A percentile compares a stretch with the other conserved stretches of the same genome.
Conservation (phyloP, 192 early-diverging fungal species). For the Mortierella antarctica region DNA sequence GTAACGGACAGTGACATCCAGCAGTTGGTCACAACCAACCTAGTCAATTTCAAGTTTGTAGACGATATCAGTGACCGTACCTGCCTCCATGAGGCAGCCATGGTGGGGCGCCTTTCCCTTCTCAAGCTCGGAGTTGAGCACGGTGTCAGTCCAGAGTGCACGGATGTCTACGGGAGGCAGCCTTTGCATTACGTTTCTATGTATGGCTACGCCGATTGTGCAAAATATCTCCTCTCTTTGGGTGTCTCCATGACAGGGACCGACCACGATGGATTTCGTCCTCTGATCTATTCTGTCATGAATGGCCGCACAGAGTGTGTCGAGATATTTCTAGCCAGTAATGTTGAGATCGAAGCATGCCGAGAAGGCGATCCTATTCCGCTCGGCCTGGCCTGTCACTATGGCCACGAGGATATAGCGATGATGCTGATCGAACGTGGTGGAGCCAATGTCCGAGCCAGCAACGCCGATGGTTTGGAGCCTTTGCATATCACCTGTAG, state of each 20-base stretch:
- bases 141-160: conserved; percentile 61
- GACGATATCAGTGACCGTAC: conserved; percentile 96
- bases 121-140: conserved; percentile 67
- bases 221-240: conserved; percentile 67
- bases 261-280: conserved; percentile 92
- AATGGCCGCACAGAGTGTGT: conserved; percentile 83
- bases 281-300: conserved; percentile 88
- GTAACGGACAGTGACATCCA: conserved; percentile 61
- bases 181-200: conserved; percentile 96
- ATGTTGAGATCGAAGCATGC: conserved; percentile 70
- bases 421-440: conserved; percentile 79
- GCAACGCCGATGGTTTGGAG: conserved; percentile 83
- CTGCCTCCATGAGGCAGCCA: conserved; percentile 89
- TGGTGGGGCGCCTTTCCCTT: conserved; percentile 77
- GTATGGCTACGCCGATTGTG: conserved; percentile 82
- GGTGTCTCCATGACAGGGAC: conserved; percentile 63
- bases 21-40: conserved; percentile 67
- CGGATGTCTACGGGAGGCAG: conserved; percentile 90
- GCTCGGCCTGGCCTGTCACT: conserved; percentile 89
- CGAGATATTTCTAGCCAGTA: conserved; percentile 74
- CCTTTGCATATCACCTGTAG: conserved; percentile 91
- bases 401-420: conserved; percentile 90
- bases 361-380: conserved; percentile 73
- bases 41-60: conserved; percentile 81
- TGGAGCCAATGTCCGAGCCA: conserved; percentile 69